phyloP scores from a whole-genome alignment of 2,329 filamentous ascomycete genomes.

The Paecilomyces niveus region DNA sequence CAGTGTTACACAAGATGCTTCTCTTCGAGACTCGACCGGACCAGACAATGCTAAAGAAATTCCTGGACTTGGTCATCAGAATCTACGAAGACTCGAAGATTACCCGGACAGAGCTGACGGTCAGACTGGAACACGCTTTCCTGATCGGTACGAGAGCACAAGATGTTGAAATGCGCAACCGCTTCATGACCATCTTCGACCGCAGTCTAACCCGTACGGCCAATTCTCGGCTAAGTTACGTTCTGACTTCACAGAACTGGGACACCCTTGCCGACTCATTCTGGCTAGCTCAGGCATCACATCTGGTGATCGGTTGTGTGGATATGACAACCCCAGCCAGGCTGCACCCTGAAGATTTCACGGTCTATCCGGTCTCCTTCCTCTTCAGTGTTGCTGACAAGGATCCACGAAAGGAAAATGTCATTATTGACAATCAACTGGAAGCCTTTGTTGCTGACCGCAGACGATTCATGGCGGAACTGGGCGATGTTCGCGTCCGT shows the following conservation, averaged over 20 bases:
- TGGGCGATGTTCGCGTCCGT: conserved; percentile 77
- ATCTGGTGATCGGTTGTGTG: conserved; percentile 82
- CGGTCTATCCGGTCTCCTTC: conserved; percentile 63
- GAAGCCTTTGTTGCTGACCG: conserved; percentile 73
- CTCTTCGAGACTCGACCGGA: conserved; percentile 84
- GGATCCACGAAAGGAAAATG: conserved; percentile 55
- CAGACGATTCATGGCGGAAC: conserved; percentile 72
- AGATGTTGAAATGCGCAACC: conserved; percentile 93
- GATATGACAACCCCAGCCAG: conserved; percentile 76
- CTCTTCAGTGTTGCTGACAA: conserved; percentile 67
- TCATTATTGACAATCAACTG: conserved; percentile 75
- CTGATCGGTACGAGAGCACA: conserved; percentile 87
- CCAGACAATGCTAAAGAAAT: conserved; percentile 79
- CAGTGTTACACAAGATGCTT: conserved; percentile 98
- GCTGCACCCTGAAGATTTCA: conserved; percentile 78
- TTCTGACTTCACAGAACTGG: conserved; percentile 92
- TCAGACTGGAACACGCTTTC: conserved; percentile 96
- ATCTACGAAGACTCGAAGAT: conserved; percentile 99
- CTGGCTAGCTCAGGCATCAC: conserved; percentile 92
- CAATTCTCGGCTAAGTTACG: conserved; percentile 79
- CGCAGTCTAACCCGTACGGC: conserved; percentile 89
- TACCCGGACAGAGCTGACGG: conserved; percentile 87
- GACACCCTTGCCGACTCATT: conserved; percentile 90
- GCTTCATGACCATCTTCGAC: conserved; percentile 95
- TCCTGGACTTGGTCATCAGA: conserved; percentile 89